Evolutionary conservation across 2,329 filamentous ascomycete genomes (phyloP).

Genomic region (Plenodomus biglobosus): DNA sequence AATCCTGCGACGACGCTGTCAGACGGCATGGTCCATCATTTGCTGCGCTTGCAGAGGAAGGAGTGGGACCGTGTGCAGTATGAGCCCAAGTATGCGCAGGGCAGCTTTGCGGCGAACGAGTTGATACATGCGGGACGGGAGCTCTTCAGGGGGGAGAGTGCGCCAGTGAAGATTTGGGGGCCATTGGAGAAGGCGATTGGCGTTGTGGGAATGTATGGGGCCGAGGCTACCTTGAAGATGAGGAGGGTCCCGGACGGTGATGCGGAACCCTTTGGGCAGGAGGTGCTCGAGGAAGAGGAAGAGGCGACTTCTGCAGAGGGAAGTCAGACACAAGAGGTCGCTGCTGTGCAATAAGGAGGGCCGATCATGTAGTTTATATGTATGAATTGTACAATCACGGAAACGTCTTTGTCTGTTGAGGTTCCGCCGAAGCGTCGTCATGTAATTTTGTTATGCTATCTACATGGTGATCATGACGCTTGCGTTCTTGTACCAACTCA

Average conservation of each 20-base stretch:
- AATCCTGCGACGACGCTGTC: constrained; percentile 20
- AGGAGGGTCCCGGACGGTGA: constrained; percentile 27
- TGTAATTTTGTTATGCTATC: constrained; percentile 9
- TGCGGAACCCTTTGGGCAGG: constrained; percentile 22
- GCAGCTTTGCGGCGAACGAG: constrained; percentile 36
- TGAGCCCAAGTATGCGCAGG: constrained; percentile 39
- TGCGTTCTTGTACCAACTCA: constrained; percentile 94
- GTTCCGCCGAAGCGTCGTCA: neutral
- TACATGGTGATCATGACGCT: constrained; percentile 87
- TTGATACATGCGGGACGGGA: constrained; percentile 36
- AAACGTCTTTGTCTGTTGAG: constrained; percentile 1
- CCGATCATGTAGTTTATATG: constrained; percentile 6
- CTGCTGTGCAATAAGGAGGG: constrained; percentile 4
- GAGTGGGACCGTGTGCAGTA: constrained; percentile 42
- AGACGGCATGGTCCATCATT: constrained; percentile 36
- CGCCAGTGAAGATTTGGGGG: constrained; percentile 34
- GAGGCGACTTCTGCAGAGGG: neutral
- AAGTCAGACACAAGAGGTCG: constrained; percentile 4
- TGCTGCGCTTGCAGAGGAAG: constrained; percentile 38
- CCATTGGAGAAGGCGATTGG: constrained; percentile 33
- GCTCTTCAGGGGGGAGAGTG: constrained; percentile 36
- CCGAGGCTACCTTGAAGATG: constrained; percentile 29
- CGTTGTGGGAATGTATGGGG: constrained; percentile 40
- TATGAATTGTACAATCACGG: neutral
- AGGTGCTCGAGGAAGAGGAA: constrained; percentile 6